phyloP scores from a whole-genome alignment of 2,329 filamentous ascomycete genomes.

The Botrytis sinoallii region DNA sequence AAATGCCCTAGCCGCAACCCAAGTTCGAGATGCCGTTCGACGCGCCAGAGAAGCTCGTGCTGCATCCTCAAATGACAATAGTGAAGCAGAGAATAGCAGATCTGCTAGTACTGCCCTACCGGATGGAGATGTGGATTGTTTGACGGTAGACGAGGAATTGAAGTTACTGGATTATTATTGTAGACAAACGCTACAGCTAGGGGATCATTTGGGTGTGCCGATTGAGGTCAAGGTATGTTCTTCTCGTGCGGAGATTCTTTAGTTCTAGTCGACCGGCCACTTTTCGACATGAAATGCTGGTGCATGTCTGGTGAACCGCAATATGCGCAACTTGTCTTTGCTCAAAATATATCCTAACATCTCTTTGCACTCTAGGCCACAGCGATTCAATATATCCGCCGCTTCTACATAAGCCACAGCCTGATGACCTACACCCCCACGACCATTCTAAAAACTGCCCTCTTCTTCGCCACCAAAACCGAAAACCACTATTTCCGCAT shows the following conservation, averaged over 20 bases:
- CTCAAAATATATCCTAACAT: not conserved
- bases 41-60: slow-evolving; percentile 43
- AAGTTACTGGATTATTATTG: slow-evolving; percentile 79
- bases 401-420: slow-evolving; percentile 94
- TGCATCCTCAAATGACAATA: slow-evolving; percentile 36
- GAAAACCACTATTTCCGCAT: slow-evolving; percentile 69
- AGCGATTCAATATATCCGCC: slow-evolving; percentile 65
- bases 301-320: too few species aligned
- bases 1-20: slow-evolving; percentile 73
- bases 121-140: slow-evolving; percentile 63
- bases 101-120: slow-evolving; percentile 25
- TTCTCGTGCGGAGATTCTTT: not conserved
- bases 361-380: slow-evolving; percentile 31
- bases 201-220: slow-evolving; percentile 58
- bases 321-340: not conserved
- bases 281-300: rapidly evolving
- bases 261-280: not conserved
- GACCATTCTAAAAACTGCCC: slow-evolving; percentile 80
- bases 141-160: slow-evolving; percentile 80
- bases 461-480: slow-evolving; percentile 92
- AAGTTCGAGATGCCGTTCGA: slow-evolving; percentile 56
- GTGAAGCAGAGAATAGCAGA: slow-evolving; percentile 38
- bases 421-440: slow-evolving; percentile 95
- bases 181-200: slow-evolving; percentile 55
- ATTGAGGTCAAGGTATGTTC: slow-evolving; percentile 55